phyloP scores from a whole-genome alignment of 345 rosid genomes.

The Salix caprea region DNA sequence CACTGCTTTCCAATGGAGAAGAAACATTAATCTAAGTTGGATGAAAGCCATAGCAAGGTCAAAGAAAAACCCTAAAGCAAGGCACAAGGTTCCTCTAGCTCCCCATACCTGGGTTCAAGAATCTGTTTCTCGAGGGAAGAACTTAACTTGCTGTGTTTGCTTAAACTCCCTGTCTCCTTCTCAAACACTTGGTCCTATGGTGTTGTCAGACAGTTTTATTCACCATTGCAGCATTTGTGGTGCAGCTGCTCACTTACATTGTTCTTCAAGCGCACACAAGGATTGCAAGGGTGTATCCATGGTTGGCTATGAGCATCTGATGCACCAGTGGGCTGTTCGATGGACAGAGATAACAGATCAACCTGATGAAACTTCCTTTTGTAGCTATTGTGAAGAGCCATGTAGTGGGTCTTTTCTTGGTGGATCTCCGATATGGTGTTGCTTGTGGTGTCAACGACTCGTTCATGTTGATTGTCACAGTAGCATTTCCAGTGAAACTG shows the following conservation, averaged over 20 bases:
- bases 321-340: slow-evolving; percentile 92
- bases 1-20: slow-evolving; percentile 93
- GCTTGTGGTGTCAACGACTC: slow-evolving; percentile 98
- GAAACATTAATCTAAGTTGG: slow-evolving; percentile 91
- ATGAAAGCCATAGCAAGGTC: slow-evolving; percentile 88
- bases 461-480: slow-evolving; percentile 90
- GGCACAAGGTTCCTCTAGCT: slow-evolving; percentile 61
- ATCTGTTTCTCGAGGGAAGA: slow-evolving; percentile 71
- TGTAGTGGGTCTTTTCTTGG: slow-evolving; percentile 91
- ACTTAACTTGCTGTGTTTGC: slow-evolving; percentile 83
- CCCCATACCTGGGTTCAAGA: slow-evolving; percentile 71
- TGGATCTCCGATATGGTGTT: slow-evolving; percentile 96
- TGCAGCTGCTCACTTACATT: slow-evolving; percentile 70
- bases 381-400: slow-evolving; percentile 88
- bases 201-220: slow-evolving; percentile 53
- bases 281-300: slow-evolving; percentile 89
- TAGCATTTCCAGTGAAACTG: slow-evolving; percentile 71
- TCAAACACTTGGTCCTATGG: slow-evolving; percentile 54
- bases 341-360: slow-evolving; percentile 94
- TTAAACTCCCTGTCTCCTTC: slow-evolving; percentile 67
- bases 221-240: slow-evolving; percentile 71
- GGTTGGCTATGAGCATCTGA: slow-evolving; percentile 66
- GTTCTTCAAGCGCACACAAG: slow-evolving; percentile 63
- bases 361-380: slow-evolving; percentile 67
- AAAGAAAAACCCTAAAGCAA: slow-evolving; percentile 83